Base-by-base conservation (phyloP, 2,329 filamentous ascomycete genomes). In the Arthrinium phaeospermum region DNA sequence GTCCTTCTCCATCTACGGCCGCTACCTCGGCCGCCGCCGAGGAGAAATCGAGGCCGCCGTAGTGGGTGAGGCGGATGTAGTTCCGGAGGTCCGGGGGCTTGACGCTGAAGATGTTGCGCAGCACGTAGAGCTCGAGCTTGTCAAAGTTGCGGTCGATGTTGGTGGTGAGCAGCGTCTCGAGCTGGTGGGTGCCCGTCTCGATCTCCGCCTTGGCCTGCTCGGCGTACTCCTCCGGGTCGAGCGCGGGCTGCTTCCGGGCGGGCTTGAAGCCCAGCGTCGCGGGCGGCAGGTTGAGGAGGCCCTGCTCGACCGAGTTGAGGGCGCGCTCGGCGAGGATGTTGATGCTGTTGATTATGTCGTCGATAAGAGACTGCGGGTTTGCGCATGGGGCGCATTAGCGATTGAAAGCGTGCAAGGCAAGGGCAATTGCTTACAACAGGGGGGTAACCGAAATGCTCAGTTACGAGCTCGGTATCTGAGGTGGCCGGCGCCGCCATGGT, bases 261-360 rank as follows among this genome's bases (percentile, higher is more conserved):
- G 85, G 79, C 78, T 88, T 87, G 85, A 98, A 98, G n/a, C 96
- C 96, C 46, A 99, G 89, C 19, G 90, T 88, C 37, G 91, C 87
- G 0, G 95, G 93, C 1, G 93, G 90, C 3, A 93, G 92, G 69
- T 89, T 88, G 68, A 94, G 86, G 27, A 99, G 91, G 1, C 94
- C 94, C 71, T 91, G 90, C 83, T 98, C 96, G 75, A 98, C 91
- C 73, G 93, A 94, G 78, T 94, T 94, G 78, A 98, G 91, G 71
- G 94, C 95, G 81, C 93, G 93, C 83, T 97, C 96, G 79, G 96
- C 93, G 78, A 98, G 90, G 79, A 96, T 94, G 85, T 98, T 99
- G 82, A 98, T 91, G 71, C 93, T 93, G 86, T 98, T 98, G 85
- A 98, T 98, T 78, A 98, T 95, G 84, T 98, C 96, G 89, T 99